Conservation (phyloP, 2,329 filamentous ascomycete genomes). For the Clonostachys rhizophaga region DNA sequence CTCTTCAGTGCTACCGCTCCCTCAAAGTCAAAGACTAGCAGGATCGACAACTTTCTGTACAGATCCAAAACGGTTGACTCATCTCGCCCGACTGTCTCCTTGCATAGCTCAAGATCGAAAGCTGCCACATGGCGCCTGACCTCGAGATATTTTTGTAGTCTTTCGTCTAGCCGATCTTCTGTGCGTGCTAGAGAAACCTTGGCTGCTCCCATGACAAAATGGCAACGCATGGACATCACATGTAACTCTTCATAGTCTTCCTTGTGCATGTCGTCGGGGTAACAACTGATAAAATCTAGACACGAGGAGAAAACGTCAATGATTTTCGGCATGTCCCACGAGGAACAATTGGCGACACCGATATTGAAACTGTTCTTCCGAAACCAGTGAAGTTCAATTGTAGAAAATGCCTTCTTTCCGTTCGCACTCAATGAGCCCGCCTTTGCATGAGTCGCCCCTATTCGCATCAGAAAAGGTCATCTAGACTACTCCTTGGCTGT, state of each 20-base stretch:
- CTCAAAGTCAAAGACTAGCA: constrained; percentile 79
- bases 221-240: constrained; percentile 62
- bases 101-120: constrained; percentile 46
- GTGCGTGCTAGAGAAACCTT: constrained; percentile 46
- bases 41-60: constrained; percentile 54
- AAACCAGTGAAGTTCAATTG: constrained; percentile 76
- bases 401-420: constrained; percentile 48
- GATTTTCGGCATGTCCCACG: constrained; percentile 48
- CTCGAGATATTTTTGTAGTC: constrained; percentile 57
- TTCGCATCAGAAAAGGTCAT: too few relatives aligned
- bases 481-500: too few relatives aligned
- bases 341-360: constrained; percentile 49
- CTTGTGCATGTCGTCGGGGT: constrained; percentile 38
- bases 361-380: constrained; percentile 78
- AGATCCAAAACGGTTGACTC: constrained; percentile 46
- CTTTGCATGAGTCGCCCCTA: constrained; percentile 19
- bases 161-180: constrained; percentile 40
- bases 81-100: constrained; percentile 29
- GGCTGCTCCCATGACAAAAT: constrained; percentile 59
- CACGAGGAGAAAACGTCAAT: constrained; percentile 52
- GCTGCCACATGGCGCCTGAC: constrained; percentile 54
- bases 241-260: constrained; percentile 40
- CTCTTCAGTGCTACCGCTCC: constrained; percentile 60
- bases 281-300: constrained; percentile 43
- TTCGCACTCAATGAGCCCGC: constrained; percentile 27